These are phyloP conservation scores for Cytospora schulzeri DNA, from an alignment of 2,329 filamentous ascomycete species.

Conservation along the genomic window DNA sequence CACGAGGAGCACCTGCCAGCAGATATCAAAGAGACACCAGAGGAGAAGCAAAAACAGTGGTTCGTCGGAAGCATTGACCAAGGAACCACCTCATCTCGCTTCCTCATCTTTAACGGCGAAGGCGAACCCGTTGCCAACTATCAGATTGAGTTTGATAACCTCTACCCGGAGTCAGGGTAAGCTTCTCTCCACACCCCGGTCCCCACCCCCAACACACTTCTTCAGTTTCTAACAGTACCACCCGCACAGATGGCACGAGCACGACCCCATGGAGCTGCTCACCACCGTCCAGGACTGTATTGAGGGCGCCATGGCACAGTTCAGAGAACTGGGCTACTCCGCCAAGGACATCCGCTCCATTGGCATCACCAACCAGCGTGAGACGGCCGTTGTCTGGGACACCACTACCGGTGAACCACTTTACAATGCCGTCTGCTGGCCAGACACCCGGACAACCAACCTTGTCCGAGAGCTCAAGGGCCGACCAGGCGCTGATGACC, in stretches of 20 bases:
- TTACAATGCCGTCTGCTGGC: conserved; percentile 87
- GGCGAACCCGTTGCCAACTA: conserved; percentile 80
- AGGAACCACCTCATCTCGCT: conserved; percentile 85
- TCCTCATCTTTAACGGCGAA: conserved; percentile 83
- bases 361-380: conserved; percentile 88
- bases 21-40: conserved; percentile 33
- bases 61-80: conserved; percentile 90
- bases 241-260: conserved; percentile 77
- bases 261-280: conserved; percentile 78
- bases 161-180: conserved; percentile 83
- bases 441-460: conserved; percentile 74
- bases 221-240: conserved; percentile 19
- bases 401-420: conserved; percentile 76
- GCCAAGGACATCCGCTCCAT: conserved; percentile 72
- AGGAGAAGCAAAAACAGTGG: conserved; percentile 42
- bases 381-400: conserved; percentile 87
- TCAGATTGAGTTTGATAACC: conserved; percentile 84
- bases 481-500: conserved; percentile 66
- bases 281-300: conserved; percentile 78
- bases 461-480: conserved; percentile 77
- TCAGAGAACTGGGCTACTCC: conserved; percentile 69
- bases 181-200: conserved; percentile 39
- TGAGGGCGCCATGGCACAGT: conserved; percentile 71
- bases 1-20: conserved; percentile 31
- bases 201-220: conserved; percentile 24